These are phyloP conservation scores for Paraphoma chrysanthemicola DNA, from an alignment of 2,329 filamentous ascomycete genomes.

Conservation along the genomic window DNA sequence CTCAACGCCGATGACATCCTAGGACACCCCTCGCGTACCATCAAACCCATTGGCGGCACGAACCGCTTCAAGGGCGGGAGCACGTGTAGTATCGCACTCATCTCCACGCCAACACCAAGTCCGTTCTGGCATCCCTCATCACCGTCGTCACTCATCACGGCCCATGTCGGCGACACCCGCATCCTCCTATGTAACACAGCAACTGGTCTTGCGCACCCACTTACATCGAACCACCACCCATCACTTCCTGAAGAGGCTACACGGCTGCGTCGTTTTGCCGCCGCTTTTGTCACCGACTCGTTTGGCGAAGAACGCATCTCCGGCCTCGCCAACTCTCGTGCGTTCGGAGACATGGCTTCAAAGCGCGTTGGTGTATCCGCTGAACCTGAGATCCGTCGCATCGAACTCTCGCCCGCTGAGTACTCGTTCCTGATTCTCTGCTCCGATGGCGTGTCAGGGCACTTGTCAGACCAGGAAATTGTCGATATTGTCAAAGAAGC, in stretches of 20 bases:
- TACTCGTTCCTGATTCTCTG: slow-evolving; percentile 90
- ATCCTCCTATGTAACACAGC: slow-evolving; percentile 87
- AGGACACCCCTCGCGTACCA: slow-evolving; percentile 63
- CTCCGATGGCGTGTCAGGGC: slow-evolving; percentile 87
- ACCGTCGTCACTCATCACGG: slow-evolving; percentile 81
- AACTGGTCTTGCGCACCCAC: slow-evolving; percentile 78
- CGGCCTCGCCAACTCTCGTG: slow-evolving; percentile 89
- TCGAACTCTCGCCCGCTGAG: slow-evolving; percentile 82
- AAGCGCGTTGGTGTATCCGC: slow-evolving; percentile 95
- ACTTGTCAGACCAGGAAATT: slow-evolving; percentile 89
- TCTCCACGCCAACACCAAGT: slow-evolving; percentile 88
- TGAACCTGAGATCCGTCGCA: slow-evolving; percentile 83
- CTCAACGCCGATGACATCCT: slow-evolving; percentile 87
- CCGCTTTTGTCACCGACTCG: slow-evolving; percentile 89
- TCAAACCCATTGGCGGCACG: slow-evolving; percentile 71
- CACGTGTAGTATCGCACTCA: slow-evolving; percentile 86
- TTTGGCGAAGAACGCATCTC: slow-evolving; percentile 97
- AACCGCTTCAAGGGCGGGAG: slow-evolving; percentile 91
- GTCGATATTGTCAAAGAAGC: slow-evolving; percentile 96
- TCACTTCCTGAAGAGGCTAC: slow-evolving; percentile 83
- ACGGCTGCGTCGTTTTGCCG: slow-evolving; percentile 83
- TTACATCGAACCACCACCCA: slow-evolving; percentile 93
- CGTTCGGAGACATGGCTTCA: slow-evolving; percentile 90
- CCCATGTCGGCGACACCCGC: slow-evolving; percentile 92
- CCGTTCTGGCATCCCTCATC: slow-evolving; percentile 96